phyloP scores from a whole-genome alignment of 1,284 basidiomycete genomes.

The Coriolopsis trogii region DNA sequence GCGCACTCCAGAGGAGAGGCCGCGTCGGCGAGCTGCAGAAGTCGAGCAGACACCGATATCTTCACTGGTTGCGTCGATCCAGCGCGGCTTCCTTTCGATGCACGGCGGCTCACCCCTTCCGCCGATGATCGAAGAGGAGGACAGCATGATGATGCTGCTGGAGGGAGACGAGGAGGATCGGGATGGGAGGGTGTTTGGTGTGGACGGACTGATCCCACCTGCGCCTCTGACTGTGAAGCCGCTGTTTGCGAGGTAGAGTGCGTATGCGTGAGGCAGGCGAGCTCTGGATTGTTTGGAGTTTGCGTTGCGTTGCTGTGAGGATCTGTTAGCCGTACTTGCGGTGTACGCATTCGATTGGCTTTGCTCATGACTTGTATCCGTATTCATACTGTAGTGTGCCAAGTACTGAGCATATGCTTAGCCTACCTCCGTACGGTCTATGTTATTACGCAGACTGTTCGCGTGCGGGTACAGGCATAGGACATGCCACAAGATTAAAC shows the following conservation, averaged over 20 bases:
- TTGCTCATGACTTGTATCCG: too few species aligned
- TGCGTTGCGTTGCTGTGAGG: too few species aligned
- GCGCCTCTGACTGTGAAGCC: slow-evolving; percentile 9
- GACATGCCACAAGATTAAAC: too few species aligned
- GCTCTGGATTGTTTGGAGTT: neutral
- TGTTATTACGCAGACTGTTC: too few species aligned
- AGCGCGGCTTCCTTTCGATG: slow-evolving; percentile 68
- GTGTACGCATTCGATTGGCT: too few species aligned
- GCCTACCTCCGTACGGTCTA: too few species aligned
- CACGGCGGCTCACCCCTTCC: slow-evolving; percentile 17
- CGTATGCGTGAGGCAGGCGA: slow-evolving; percentile 1
- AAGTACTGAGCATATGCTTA: too few species aligned
- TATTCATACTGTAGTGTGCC: too few species aligned
- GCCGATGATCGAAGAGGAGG: slow-evolving; percentile 19
- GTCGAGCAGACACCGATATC: slow-evolving; percentile 65
- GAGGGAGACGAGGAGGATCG: slow-evolving; percentile 1
- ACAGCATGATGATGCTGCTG: slow-evolving; percentile 12
- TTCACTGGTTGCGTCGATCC: slow-evolving; percentile 64
- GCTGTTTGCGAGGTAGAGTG: slow-evolving; percentile 10
- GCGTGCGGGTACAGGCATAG: too few species aligned
- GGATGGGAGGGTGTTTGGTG: slow-evolving; percentile 15
- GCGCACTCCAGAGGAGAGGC: slow-evolving; percentile 12
- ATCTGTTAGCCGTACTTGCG: too few species aligned
- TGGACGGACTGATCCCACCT: neutral
- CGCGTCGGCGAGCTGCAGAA: slow-evolving; percentile 16